Conservation (phyloP, 164 flowering plant species). For the Tinospora cordifolia region DNA sequence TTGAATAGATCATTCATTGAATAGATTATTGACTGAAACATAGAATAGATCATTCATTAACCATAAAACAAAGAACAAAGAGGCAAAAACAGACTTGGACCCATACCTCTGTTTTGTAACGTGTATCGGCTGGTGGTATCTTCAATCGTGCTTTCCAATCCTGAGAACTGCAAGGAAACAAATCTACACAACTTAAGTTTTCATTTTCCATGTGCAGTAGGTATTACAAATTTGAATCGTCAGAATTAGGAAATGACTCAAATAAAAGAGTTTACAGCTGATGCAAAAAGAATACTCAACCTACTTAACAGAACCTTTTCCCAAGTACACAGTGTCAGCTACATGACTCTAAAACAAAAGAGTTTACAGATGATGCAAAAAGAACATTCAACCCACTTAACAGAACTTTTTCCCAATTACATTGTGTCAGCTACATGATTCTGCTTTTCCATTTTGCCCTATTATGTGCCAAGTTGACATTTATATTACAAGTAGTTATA, state of each 20-base stretch:
- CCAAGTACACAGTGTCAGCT: no score
- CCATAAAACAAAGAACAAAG: background rate
- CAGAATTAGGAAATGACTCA: background rate
- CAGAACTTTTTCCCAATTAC: no score
- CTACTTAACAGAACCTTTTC: no score
- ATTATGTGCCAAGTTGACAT: no score
- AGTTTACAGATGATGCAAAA: background rate
- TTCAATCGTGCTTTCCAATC: conserved; percentile 87
- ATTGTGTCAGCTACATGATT: no score
- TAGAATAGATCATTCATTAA: background rate
- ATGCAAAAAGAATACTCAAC: no score
- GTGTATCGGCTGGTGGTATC: conserved; percentile 76
- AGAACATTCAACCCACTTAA: no score
- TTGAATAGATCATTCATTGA: background rate
- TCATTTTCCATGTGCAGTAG: background rate
- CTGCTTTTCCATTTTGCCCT: no score
- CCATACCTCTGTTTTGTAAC: conserved; percentile 83
- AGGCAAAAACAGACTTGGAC: background rate
- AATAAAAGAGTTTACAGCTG: background rate
- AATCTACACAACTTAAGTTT: conserved; percentile 1
- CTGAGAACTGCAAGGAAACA: conserved; percentile 47
- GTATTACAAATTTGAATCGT: no score
- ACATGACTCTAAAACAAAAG: background rate
- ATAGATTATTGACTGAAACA: no score
- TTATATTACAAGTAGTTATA: no score